phyloP scores from a whole-genome alignment of 768 basidiomycete genomes.

The Lactarius hengduanensis region DNA sequence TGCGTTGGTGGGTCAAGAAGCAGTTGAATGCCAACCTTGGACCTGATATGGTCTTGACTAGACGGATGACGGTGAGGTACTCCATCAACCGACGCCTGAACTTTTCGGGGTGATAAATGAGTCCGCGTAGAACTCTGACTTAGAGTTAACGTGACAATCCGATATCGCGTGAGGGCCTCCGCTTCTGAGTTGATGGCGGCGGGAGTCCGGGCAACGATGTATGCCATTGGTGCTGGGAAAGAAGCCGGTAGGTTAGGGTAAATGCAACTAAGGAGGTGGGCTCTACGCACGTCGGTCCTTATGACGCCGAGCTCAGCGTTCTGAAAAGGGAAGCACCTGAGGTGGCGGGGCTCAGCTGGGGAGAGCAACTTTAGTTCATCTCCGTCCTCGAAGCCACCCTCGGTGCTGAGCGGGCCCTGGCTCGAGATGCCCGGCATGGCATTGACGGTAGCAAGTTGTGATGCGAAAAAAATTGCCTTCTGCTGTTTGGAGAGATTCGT shows the following conservation, averaged over 20 bases:
- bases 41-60: too few species aligned
- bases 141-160: too few species aligned
- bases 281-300: background rate
- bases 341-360: conserved; percentile 46
- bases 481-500: conserved; percentile 73
- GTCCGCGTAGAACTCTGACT: background rate
- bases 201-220: conserved; percentile 32
- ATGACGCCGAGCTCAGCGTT: background rate
- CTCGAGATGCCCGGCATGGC: conserved; percentile 55
- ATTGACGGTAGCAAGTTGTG: conserved; percentile 81
- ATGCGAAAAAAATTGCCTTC: conserved; percentile 72
- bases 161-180: conserved; percentile 43
- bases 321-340: background rate
- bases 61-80: too few species aligned
- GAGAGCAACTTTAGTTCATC: conserved; percentile 72
- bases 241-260: background rate
- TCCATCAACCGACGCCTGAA: conserved; percentile 73
- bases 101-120: background rate
- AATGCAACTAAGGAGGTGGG: background rate
- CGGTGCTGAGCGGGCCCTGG: conserved; percentile 7
- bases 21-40: too few species aligned
- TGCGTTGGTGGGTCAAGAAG: too few species aligned
- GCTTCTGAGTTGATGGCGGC: conserved; percentile 31
- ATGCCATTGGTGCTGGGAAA: background rate
- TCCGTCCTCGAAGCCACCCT: conserved; percentile 52